These are phyloP conservation scores for Drosera spatulata DNA, from an alignment of 179 eudicot genomes.

Conservation along the genomic window DNA sequence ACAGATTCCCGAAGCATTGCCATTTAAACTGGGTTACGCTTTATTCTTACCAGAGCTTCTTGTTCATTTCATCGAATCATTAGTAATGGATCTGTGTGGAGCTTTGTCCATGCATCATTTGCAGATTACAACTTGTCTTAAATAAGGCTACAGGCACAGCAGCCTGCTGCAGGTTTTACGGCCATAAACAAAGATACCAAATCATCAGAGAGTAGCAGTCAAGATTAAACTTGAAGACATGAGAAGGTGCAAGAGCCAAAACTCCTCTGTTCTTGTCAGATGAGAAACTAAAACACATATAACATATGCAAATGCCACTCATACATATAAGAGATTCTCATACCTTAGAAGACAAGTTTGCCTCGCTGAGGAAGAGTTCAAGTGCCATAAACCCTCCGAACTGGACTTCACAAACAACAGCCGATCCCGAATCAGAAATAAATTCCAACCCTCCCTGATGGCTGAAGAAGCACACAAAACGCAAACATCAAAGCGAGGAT, in stretches of 20 bases:
- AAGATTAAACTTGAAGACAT: not conserved
- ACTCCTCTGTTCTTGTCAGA: no score
- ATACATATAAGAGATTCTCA: not conserved
- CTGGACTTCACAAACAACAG: slow-evolving; percentile 71
- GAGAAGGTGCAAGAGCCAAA: not conserved
- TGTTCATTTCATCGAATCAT: slow-evolving; percentile 90
- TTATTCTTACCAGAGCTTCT: slow-evolving; percentile 83
- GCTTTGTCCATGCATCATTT: slow-evolving; percentile 97
- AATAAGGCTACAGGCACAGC: slow-evolving; percentile 76
- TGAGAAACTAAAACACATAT: not conserved
- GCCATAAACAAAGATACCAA: not conserved
- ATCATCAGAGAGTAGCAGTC: not conserved
- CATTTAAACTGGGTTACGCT: slow-evolving; percentile 94
- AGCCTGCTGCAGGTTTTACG: slow-evolving; percentile 26
- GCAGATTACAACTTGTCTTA: slow-evolving; percentile 93
- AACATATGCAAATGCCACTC: not conserved
- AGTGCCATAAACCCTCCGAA: slow-evolving; percentile 63
- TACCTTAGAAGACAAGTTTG: slow-evolving; percentile 29
- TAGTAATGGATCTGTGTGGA: slow-evolving; percentile 90
- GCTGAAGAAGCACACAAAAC: slow-evolving; percentile 22
- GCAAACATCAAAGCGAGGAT: not conserved
- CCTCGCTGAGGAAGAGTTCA: slow-evolving; percentile 38
- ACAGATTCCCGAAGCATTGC: slow-evolving; percentile 94
- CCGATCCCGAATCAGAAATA: slow-evolving; percentile 86
- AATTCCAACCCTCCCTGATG: slow-evolving; percentile 91